Evolutionary conservation across 2,329 filamentous ascomycete species (phyloP).

Genomic region (Malbranchea zuffiana): DNA sequence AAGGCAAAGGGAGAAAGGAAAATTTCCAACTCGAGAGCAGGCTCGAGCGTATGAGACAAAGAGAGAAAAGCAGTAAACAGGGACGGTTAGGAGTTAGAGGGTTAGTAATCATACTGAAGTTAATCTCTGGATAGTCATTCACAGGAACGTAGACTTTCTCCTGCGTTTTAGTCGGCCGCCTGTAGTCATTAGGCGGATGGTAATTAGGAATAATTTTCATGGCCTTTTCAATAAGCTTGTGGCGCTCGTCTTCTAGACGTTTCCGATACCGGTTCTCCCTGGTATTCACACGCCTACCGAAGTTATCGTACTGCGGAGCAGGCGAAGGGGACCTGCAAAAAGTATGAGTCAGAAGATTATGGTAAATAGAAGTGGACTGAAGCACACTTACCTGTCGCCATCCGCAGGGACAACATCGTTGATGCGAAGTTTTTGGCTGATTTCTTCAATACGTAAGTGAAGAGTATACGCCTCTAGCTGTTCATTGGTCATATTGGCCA

Average conservation of each 20-base stretch:
- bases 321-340: slow-evolving; percentile 75
- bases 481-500: slow-evolving; percentile 95
- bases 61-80: slow-evolving; percentile 33
- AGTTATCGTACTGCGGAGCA: slow-evolving; percentile 96
- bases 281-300: slow-evolving; percentile 97
- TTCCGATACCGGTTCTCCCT: slow-evolving; percentile 98
- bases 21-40: slow-evolving; percentile 31
- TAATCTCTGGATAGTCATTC: slow-evolving; percentile 99
- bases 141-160: slow-evolving; percentile 99
- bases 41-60: slow-evolving; percentile 14
- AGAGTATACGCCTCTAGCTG: slow-evolving; percentile 95
- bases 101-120: slow-evolving; percentile 99
- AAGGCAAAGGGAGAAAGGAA: slow-evolving; percentile 33
- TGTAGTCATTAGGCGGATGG: slow-evolving; percentile 95
- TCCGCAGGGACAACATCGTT: slow-evolving; percentile 97
- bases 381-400: slow-evolving; percentile 69
- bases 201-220: slow-evolving; percentile 99
- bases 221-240: slow-evolving; percentile 96
- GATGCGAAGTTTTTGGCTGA: slow-evolving; percentile 97
- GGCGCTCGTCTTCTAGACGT: slow-evolving; percentile 93
- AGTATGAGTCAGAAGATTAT: slow-evolving; percentile 15
- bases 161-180: slow-evolving; percentile 97
- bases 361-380: neutral
- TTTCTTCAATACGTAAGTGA: slow-evolving; percentile 95
- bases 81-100: slow-evolving; percentile 70